These are phyloP conservation scores for Exophiala phaeomuriformis DNA, from an alignment of 2,329 filamentous ascomycete species.

Conservation along the genomic window DNA sequence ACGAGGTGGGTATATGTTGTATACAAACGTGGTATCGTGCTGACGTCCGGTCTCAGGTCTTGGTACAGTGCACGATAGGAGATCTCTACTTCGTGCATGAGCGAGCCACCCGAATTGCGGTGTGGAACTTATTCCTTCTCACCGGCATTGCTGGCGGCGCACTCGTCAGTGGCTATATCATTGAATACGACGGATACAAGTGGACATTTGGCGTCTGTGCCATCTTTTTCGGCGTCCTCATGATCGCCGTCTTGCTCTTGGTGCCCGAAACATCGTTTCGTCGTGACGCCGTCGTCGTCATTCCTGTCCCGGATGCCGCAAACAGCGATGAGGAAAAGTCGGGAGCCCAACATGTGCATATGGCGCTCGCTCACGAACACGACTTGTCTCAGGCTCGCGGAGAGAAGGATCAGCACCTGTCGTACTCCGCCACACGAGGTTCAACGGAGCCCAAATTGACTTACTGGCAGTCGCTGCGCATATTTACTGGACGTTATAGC, in stretches of 20 bases:
- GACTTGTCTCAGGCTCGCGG: conserved; percentile 13
- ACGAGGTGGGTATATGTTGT: conserved; percentile 32
- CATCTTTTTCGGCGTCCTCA: conserved; percentile 31
- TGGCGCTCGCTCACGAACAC: conserved; percentile 19
- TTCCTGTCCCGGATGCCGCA: conserved; percentile 21
- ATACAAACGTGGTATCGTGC: neutral
- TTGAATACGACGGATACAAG: conserved; percentile 25
- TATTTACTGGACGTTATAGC: conserved; percentile 21
- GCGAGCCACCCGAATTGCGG: conserved; percentile 30
- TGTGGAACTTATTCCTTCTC: conserved; percentile 39
- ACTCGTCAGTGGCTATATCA: conserved; percentile 39
- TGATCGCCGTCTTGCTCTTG: conserved; percentile 31
- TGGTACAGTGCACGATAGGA: conserved; percentile 46
- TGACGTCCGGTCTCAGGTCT: conserved; percentile 11
- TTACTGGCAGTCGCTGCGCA: conserved; percentile 15
- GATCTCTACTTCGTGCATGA: conserved; percentile 38
- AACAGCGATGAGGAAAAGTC: conserved; percentile 19
- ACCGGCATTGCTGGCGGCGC: conserved; percentile 35
- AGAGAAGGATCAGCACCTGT: conserved; percentile 21
- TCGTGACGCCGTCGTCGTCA: conserved; percentile 30
- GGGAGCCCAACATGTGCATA: conserved; percentile 10
- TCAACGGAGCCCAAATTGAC: conserved; percentile 14
- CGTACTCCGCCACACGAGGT: conserved; percentile 8
- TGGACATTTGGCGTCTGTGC: conserved; percentile 20
- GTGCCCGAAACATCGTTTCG: conserved; percentile 36